phyloP scores from a whole-genome alignment of 495 filamentous ascomycete species.

The Penicillium soppii region DNA sequence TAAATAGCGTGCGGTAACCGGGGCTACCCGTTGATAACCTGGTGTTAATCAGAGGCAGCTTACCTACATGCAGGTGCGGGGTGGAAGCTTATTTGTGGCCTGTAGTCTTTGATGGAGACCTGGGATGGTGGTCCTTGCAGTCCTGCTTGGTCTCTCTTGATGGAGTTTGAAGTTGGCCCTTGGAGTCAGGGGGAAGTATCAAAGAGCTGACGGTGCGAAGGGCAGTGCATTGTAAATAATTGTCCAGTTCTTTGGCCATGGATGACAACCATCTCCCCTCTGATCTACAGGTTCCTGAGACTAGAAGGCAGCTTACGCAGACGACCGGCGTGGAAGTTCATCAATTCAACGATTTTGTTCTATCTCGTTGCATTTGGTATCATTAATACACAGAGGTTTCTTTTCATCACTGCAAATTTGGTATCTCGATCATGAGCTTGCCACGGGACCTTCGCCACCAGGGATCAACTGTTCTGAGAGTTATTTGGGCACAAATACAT shows the following conservation, averaged over 20 bases:
- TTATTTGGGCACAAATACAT: constrained; percentile 4
- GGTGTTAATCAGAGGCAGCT: background rate
- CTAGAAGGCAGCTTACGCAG: background rate
- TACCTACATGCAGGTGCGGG: too few species aligned
- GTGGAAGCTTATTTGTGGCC: background rate
- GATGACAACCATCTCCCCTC: background rate
- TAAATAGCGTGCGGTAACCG: constrained; percentile 6
- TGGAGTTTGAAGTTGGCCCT: background rate
- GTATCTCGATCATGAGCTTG: constrained; percentile 29
- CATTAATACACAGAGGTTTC: constrained; percentile 29
- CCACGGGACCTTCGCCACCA: constrained; percentile 73
- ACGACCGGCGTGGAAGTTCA: constrained; percentile 1
- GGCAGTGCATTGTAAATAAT: too few species aligned
- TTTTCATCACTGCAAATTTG: constrained; percentile 20
- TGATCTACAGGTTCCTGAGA: background rate
- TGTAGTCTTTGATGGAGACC: background rate
- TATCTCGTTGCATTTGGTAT: constrained; percentile 34
- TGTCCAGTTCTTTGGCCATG: background rate
- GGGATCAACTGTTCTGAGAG: constrained; percentile 67
- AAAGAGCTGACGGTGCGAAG: background rate
- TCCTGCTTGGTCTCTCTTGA: background rate
- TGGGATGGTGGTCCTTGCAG: background rate
- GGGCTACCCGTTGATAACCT: constrained; percentile 12
- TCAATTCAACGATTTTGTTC: constrained; percentile 21
- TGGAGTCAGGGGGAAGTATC: background rate